phyloP scores from a whole-genome alignment of 164 flowering plant genomes.

The Pachysandra terminalis region DNA sequence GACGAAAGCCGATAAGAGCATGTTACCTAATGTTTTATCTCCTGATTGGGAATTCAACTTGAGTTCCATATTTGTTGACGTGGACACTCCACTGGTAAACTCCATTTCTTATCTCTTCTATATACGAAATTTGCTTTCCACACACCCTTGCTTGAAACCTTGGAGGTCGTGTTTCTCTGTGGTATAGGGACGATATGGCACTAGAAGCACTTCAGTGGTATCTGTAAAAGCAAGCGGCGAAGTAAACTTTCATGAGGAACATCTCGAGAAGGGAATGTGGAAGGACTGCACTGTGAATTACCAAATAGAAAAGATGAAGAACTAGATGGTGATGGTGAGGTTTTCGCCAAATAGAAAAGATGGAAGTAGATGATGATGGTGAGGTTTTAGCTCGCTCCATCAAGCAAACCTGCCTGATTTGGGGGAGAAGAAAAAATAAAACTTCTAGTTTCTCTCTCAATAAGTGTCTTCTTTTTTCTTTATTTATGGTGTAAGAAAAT shows the following conservation, averaged over 20 bases:
- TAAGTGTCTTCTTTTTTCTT: too few relatives aligned
- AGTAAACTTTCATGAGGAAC: conserved; percentile 39
- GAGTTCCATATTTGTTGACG: conserved; percentile 55
- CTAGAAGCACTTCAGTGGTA: conserved; percentile 53
- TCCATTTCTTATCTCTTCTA: neutral
- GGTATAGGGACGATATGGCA: conserved; percentile 59
- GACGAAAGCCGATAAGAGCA: conserved; percentile 34
- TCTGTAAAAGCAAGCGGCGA: conserved; percentile 31
- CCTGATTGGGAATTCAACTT: conserved; percentile 33
- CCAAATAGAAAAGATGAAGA: conserved; percentile 19
- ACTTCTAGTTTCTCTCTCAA: too few relatives aligned
- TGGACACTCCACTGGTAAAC: conserved; percentile 33
- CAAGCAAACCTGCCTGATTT: too few relatives aligned
- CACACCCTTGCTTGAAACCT: neutral
- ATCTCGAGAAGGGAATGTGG: conserved; percentile 45
- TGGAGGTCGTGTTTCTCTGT: neutral
- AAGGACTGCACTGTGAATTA: conserved; percentile 34
- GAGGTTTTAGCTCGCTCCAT: too few relatives aligned
- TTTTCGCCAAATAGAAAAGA: too few relatives aligned
- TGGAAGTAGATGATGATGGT: neutral
- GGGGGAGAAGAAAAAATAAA: too few relatives aligned
- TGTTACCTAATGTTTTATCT: conserved; percentile 36
- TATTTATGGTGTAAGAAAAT: too few relatives aligned
- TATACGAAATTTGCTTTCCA: neutral
- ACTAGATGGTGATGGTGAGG: neutral